phyloP scores from a whole-genome alignment of 2,329 filamentous ascomycete species.

The Chaetomiaceae sp. region DNA sequence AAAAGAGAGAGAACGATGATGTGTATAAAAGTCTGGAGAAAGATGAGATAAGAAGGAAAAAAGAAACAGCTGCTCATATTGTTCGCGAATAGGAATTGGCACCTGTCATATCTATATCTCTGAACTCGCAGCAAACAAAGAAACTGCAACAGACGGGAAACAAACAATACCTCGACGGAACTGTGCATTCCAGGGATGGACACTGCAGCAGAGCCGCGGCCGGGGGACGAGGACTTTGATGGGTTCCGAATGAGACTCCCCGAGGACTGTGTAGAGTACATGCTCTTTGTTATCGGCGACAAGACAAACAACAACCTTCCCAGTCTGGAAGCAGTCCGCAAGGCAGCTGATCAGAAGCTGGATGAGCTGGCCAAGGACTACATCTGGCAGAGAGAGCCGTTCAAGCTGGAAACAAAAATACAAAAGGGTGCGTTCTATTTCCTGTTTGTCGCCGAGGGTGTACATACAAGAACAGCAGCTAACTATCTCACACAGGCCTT shows the following conservation, averaged over 20 bases:
- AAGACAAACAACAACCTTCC: constrained; percentile 50
- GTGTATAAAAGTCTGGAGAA: not conserved
- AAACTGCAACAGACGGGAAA: not conserved
- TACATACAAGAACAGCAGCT: not conserved
- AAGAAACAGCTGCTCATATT: not conserved
- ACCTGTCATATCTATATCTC: not conserved
- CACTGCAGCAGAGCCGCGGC: constrained; percentile 21
- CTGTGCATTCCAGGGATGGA: constrained; percentile 11
- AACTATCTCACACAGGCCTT: constrained; percentile 26
- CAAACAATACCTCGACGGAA: not conserved
- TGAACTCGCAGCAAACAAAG: not conserved
- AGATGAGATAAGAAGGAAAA: not conserved
- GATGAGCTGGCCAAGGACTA: constrained; percentile 71
- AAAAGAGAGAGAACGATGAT: too few relatives aligned
- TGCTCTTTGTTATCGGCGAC: constrained; percentile 65
- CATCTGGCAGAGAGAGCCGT: constrained; percentile 89
- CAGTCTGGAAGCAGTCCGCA: constrained; percentile 68
- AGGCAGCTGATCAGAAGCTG: constrained; percentile 58
- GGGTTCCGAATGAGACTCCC: constrained; percentile 48
- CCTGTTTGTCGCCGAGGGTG: not conserved
- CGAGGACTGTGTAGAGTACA: constrained; percentile 84
- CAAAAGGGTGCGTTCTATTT: constrained; percentile 45
- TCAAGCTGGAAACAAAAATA: constrained; percentile 64
- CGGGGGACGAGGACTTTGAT: constrained; percentile 28
- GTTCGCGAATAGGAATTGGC: too few relatives aligned